Evolutionary conservation across 441 rosid species (phyloP).

Genomic region (Isatis lusitanica): DNA sequence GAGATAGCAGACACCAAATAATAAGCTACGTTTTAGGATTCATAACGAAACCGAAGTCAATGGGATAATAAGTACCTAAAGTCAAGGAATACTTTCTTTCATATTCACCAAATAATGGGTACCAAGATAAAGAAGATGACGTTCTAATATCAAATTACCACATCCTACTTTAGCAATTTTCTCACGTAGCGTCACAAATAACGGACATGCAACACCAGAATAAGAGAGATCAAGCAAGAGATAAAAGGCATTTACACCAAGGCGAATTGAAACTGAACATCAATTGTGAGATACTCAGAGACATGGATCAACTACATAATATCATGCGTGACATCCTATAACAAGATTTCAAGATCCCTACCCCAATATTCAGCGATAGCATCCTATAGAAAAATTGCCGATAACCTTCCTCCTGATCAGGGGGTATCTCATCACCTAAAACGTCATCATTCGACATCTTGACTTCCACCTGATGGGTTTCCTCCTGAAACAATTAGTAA

Average conservation of each 20-base stretch:
- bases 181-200: not conserved
- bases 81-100: slow-evolving; percentile 1
- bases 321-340: not conserved
- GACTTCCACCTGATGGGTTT: slow-evolving; percentile 54
- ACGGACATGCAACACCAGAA: not conserved
- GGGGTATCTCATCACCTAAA: slow-evolving; percentile 94
- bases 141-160: slow-evolving; percentile 8
- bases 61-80: not conserved
- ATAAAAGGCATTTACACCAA: slow-evolving; percentile 10
- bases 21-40: not conserved
- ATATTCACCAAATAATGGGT: not conserved
- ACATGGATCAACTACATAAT: not conserved
- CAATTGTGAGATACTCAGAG: not conserved
- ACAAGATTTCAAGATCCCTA: slow-evolving; percentile 40
- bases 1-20: not conserved
- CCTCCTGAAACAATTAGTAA: slow-evolving; percentile 58
- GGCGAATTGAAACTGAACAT: slow-evolving; percentile 2
- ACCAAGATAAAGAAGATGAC: not conserved
- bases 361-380: slow-evolving; percentile 70
- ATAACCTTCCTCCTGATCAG: slow-evolving; percentile 66
- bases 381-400: slow-evolving; percentile 73
- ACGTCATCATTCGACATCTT: slow-evolving; percentile 93
- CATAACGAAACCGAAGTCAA: not conserved
- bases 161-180: slow-evolving; percentile 12
- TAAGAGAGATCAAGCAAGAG: not conserved